Evolutionary conservation across 2,329 filamentous ascomycete genomes (phyloP), one percentile per base, ranked within the genome.

Genomic region (Biscogniauxia mediterranea): DNA sequence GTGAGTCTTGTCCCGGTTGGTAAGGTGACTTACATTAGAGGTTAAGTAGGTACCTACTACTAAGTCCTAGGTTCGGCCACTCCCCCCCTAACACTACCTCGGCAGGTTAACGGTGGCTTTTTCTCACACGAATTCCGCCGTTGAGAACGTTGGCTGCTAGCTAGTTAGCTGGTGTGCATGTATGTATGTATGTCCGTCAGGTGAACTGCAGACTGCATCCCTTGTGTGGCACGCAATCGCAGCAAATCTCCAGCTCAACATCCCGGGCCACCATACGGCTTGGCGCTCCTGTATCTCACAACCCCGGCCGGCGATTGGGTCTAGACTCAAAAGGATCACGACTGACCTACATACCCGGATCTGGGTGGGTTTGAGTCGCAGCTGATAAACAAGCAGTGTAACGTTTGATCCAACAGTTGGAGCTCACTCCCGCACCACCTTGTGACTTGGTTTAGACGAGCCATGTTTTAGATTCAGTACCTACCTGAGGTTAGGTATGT

Each of bases 371-470:
- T 52, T 21, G 8, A 2, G 50, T 25, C 21, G 21, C 50, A 52
- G 50, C 50, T 25, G 50, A 52, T 21, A 21, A 52, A 25, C 23
- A 21, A 25, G 50, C 50, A 25, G 50, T 52, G 50, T 52, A 52
- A 52, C 50, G 50, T 52, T 52, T 21, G 50, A 52, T 52, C 6
- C 15, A 25, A 23, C 23, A 23, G n/a, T 23, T 23, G 23, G 5
- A 52, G 28, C 19, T 23, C 50, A 46, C 38, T 2, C 17, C 15
- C 38, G 38, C 38, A 46, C 62, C 38, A 46, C 62, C 61, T 64
- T 5, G 6, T 58, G 52, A 20, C 28, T 7, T 15, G 26, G 26
- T 20, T 20, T 50, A 28, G 46, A 25, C 13, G 46, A 52, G 26
- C 42, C 26, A 50, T 28, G 15, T 15, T 19, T 56, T 56, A 46